Conservation (phyloP, 2,329 filamentous ascomycete species). For the Coniochaeta sp. region DNA sequence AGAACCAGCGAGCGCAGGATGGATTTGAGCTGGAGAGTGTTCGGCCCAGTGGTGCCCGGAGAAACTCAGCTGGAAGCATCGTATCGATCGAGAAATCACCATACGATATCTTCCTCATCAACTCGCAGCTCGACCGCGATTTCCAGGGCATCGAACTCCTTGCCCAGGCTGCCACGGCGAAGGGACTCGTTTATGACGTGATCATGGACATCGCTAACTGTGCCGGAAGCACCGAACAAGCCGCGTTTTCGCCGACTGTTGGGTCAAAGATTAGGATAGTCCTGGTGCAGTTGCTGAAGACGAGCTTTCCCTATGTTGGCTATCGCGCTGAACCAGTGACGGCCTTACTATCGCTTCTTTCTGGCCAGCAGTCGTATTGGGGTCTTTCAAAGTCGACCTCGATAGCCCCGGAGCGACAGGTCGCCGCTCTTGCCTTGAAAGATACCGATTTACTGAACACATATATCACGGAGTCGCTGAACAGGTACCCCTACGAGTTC, state of each 20-base stretch:
- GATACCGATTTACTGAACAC: conserved; percentile 50
- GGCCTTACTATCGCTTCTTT: conserved; percentile 58
- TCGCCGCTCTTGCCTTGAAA: conserved; percentile 36
- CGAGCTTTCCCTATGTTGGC: conserved; percentile 57
- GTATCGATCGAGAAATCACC: conserved; percentile 54
- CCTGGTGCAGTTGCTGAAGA: conserved; percentile 64
- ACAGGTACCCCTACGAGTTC: conserved; percentile 81
- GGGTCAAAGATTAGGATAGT: conserved; percentile 55
- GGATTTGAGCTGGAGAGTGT: conserved; percentile 43
- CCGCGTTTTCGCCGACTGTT: conserved; percentile 46
- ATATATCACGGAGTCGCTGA: conserved; percentile 61
- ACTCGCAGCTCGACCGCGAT: conserved; percentile 41
- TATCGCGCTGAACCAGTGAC: conserved; percentile 68
- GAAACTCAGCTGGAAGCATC: conserved; percentile 55
- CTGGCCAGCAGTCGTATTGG: conserved; percentile 46
- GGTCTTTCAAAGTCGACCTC: conserved; percentile 33
- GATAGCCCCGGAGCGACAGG: conserved; percentile 28
- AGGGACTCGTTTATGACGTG: conserved; percentile 46
- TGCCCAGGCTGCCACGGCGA: conserved; percentile 39
- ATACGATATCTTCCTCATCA: conserved; percentile 51
- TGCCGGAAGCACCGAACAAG: conserved; percentile 35
- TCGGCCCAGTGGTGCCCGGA: conserved; percentile 29
- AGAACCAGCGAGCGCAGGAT: conserved; percentile 52
- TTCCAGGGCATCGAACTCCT: conserved; percentile 43
- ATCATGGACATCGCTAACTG: conserved; percentile 41